These are phyloP conservation scores for Fusarium begoniae DNA, from an alignment of 2,329 filamentous ascomycete genomes.

Conservation along the genomic window DNA sequence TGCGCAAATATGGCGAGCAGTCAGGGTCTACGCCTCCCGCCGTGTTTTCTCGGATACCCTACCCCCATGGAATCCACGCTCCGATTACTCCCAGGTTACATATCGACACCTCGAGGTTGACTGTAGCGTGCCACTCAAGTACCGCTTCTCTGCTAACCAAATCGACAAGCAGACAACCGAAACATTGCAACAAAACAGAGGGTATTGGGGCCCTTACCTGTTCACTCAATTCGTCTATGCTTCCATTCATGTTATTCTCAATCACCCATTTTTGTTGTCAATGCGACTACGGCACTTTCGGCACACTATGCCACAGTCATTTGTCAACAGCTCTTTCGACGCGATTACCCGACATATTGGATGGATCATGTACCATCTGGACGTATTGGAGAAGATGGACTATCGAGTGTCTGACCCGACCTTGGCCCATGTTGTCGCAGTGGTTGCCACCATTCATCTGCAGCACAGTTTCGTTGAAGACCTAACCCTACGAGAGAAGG, in stretches of 20 bases:
- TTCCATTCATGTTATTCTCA: neutral
- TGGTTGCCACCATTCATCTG: neutral
- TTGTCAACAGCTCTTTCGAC: neutral
- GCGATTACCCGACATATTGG: neutral
- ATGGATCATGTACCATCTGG: constrained; percentile 1
- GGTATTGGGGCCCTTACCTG: neutral
- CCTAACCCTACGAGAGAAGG: neutral
- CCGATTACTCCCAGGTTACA: neutral
- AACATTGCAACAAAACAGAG: neutral
- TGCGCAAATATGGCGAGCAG: neutral
- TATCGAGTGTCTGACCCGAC: neutral
- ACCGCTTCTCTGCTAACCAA: neutral
- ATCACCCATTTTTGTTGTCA: neutral
- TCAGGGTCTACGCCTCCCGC: neutral
- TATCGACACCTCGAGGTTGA: constrained; percentile 1
- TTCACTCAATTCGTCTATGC: neutral
- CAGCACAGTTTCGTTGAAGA: neutral
- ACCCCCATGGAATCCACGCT: neutral
- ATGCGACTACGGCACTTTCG: neutral
- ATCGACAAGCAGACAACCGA: neutral
- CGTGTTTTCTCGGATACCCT: neutral
- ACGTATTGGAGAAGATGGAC: neutral
- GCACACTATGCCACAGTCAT: neutral
- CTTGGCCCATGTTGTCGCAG: neutral
- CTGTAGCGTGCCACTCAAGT: neutral